These are phyloP conservation scores for Albophoma yamanashiensis DNA, from an alignment of 2,329 filamentous ascomycete genomes.

Conservation along the genomic window DNA sequence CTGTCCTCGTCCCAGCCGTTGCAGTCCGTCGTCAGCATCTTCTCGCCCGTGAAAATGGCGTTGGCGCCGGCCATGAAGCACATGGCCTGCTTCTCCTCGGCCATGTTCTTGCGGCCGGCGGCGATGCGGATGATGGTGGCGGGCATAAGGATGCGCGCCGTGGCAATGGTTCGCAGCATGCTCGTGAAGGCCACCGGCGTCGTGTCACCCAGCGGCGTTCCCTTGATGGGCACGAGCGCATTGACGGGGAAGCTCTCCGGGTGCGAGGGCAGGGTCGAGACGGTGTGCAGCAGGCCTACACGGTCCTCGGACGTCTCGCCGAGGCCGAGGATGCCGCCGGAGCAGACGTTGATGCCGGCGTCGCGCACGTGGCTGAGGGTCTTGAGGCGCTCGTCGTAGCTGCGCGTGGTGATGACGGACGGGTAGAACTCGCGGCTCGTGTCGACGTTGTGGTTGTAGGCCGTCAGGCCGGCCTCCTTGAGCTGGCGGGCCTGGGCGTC, in stretches of 20 bases:
- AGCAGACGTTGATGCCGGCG: slow-evolving; percentile 83
- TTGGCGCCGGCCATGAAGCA: slow-evolving; percentile 90
- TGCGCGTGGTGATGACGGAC: slow-evolving; percentile 71
- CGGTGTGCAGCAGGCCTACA: slow-evolving; percentile 72
- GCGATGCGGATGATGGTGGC: slow-evolving; percentile 79
- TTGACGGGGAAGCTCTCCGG: slow-evolving; percentile 90
- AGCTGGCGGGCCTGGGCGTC: slow-evolving; percentile 68
- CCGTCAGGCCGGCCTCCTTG: slow-evolving; percentile 74
- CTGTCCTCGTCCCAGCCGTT: slow-evolving; percentile 86
- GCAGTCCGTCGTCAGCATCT: slow-evolving; percentile 89
- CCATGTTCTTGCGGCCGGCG: slow-evolving; percentile 73
- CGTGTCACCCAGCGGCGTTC: slow-evolving; percentile 70
- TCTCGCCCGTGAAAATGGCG: slow-evolving; percentile 90
- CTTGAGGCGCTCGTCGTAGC: slow-evolving; percentile 76
- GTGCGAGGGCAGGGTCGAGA: slow-evolving; percentile 68
- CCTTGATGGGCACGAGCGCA: slow-evolving; percentile 81
- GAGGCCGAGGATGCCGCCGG: slow-evolving; percentile 76
- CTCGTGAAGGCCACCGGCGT: slow-evolving; percentile 66
- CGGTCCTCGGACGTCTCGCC: slow-evolving; percentile 73
- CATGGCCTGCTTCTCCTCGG: slow-evolving; percentile 78
- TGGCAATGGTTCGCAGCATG: slow-evolving; percentile 73
- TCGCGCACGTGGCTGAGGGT: slow-evolving; percentile 73
- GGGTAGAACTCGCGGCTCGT: slow-evolving; percentile 86
- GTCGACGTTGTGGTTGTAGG: slow-evolving; percentile 92
- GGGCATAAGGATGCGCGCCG: slow-evolving; percentile 74